Base-by-base conservation (phyloP, 192 early-diverging fungal species). In the Diversispora eburnea region DNA sequence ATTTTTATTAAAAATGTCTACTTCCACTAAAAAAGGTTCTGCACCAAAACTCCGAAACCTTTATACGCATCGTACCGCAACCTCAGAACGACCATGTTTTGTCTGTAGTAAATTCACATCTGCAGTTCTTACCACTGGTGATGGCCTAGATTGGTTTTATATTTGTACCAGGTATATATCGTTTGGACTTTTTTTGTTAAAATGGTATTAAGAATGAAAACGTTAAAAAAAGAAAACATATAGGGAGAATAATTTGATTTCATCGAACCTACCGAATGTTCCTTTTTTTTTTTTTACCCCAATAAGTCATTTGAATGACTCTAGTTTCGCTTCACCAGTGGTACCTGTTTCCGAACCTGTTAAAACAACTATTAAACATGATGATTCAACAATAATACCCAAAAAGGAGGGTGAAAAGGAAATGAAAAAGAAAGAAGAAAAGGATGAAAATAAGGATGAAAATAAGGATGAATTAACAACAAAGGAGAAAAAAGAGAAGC, bases 71-170 rank as follows among this genome's bases (percentile, higher is more conserved):
- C 68, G 75, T 3, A 60, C 74, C 4, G 76, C 81, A 1, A 42
- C 76, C 47, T 47, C 77, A 10, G 81, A 82, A 19, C 58, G 81
- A 43, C 78, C 81, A 0, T 82, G 81, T 72, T 82, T 82, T 76
- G 67, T 82, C 1, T 82, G 81, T 42, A 80, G 59, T 62, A 77
- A 77, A 49, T 77, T 82, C 42, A 73, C 78, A 3, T 58, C n/a
- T 12, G 79, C 76, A 9, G 81, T 82, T 22, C 47, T 82, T 19
- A 82, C 76, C 8, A 71, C 76, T 19, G 78, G 71, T 3, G 69
- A 79, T 55, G 75, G 73, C 22, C 75, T 70, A 15, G 81, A 82
- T 60, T 82, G 81, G 81, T 82, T 82, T 43, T 82, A 82, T 45
- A 63, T 70, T 20, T 82, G 81, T 54, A 43, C 42, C 22, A 62